Percentiles rank a stretch among this genome's conserved stretches.
phyloP scores from a whole-genome alignment of 495 filamentous ascomycete species.

The Xylaria bambusicola region DNA sequence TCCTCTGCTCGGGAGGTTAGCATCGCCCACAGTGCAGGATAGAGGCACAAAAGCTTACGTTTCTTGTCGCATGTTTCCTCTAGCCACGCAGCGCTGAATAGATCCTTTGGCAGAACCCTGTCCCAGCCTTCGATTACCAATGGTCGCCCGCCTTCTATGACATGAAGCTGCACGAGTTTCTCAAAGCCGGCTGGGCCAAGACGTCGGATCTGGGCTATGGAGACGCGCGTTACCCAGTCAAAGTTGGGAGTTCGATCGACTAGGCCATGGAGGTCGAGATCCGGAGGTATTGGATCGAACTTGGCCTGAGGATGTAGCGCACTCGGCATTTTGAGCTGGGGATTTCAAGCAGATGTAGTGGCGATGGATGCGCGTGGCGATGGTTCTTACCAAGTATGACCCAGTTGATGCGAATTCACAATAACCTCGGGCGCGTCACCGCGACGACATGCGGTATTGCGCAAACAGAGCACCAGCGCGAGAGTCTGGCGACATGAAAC shows the following conservation, averaged over 20 bases:
- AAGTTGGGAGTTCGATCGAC: constrained; percentile 82
- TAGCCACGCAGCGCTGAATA: constrained; percentile 83
- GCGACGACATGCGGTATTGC: no score
- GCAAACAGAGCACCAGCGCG: no score
- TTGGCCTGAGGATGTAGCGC: constrained; percentile 64
- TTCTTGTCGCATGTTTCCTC: constrained; percentile 70
- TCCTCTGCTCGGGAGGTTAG: constrained; percentile 43
- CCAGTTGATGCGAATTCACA: no score
- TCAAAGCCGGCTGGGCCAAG: constrained; percentile 76
- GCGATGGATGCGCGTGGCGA: no score
- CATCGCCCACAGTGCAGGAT: not conserved
- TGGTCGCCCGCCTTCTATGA: constrained; percentile 80
- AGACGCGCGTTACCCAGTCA: constrained; percentile 74
- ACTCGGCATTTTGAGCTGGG: constrained; percentile 61
- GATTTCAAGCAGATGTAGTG: no score
- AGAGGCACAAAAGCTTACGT: constrained; percentile 48
- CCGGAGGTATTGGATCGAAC: constrained; percentile 83
- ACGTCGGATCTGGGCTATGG: constrained; percentile 69
- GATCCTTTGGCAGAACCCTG: constrained; percentile 61
- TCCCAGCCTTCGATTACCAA: constrained; percentile 87
- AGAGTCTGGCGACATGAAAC: no score
- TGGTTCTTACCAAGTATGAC: no score
- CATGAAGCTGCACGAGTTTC: constrained; percentile 73
- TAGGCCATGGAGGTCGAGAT: constrained; percentile 71
- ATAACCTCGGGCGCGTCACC: no score